Percentiles rank a stretch among this genome's conserved stretches.
phyloP scores from a whole-genome alignment of 192 early-diverging fungal species.

The Coemansia biformis region DNA sequence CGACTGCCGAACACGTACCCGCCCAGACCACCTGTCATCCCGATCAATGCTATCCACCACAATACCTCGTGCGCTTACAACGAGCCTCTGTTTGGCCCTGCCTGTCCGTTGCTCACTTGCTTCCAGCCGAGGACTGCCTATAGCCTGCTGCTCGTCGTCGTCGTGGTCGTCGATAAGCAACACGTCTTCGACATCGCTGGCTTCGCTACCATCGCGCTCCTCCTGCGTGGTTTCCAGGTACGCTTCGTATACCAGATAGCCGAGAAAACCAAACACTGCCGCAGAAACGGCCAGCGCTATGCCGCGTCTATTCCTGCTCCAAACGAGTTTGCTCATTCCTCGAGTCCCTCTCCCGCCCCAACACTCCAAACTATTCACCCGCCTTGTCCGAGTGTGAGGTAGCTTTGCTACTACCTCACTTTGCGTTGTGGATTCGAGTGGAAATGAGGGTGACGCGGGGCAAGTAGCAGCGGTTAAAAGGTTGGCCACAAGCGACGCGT shows the following conservation, averaged over 20 bases:
- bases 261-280: constrained; percentile 8
- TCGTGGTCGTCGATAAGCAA: background rate
- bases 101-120: background rate
- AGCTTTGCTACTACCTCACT: too few relatives aligned
- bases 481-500: too few relatives aligned
- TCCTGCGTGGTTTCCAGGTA: constrained; percentile 12
- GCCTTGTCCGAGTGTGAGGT: too few relatives aligned
- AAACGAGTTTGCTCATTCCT: constrained; percentile 24
- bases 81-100: constrained; percentile 6
- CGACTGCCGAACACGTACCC: background rate
- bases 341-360: too few relatives aligned
- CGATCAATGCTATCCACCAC: constrained; percentile 10
- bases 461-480: too few relatives aligned
- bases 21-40: constrained; percentile 12
- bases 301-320: constrained; percentile 8
- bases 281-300: constrained; percentile 8
- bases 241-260: constrained; percentile 25
- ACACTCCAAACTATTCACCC: too few relatives aligned
- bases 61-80: constrained; percentile 29
- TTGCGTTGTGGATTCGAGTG: too few relatives aligned
- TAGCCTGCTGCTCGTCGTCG: background rate
- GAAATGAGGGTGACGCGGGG: too few relatives aligned
- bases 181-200: constrained; percentile 6
- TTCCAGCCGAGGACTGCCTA: too few relatives aligned
- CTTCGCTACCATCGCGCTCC: constrained; percentile 2